These are phyloP conservation scores for Fagopyrum homotropicum DNA, from an alignment of 148 eudicot species.

Conservation along the genomic window DNA sequence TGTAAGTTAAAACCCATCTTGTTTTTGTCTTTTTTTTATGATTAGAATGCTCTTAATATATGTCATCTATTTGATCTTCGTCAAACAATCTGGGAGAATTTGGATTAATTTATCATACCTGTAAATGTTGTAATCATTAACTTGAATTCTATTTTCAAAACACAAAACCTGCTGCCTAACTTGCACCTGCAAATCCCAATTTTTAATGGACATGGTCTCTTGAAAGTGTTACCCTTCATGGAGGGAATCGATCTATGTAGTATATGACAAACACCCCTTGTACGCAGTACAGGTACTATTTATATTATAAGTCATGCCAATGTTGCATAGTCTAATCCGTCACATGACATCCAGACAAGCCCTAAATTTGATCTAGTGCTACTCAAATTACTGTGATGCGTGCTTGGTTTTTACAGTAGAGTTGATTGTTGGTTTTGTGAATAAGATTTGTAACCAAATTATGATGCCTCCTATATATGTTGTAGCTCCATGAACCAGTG, in stretches of 20 bases:
- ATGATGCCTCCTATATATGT: background rate
- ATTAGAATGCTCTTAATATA: background rate
- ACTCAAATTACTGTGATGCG: background rate
- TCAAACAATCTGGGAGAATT: background rate
- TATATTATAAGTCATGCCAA: too few species aligned
- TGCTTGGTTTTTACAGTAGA: background rate
- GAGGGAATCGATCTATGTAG: too few species aligned
- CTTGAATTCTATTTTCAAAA: background rate
- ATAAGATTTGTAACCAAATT: background rate
- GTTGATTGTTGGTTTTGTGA: background rate
- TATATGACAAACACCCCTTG: too few species aligned
- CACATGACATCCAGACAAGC: background rate
- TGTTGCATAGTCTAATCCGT: too few species aligned
- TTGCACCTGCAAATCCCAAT: background rate
- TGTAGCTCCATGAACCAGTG: constrained; percentile 10
- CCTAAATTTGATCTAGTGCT: background rate
- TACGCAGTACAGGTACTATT: too few species aligned
- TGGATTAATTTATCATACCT: background rate
- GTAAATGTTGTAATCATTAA: background rate
- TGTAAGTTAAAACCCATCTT: constrained; percentile 35
- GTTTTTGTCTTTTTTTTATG: background rate
- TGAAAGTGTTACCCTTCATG: too few species aligned
- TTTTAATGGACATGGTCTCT: background rate
- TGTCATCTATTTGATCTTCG: background rate
- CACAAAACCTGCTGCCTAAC: background rate